These are phyloP conservation scores for Scleroderma bovista DNA, from an alignment of 768 basidiomycete species.

Conservation along the genomic window DNA sequence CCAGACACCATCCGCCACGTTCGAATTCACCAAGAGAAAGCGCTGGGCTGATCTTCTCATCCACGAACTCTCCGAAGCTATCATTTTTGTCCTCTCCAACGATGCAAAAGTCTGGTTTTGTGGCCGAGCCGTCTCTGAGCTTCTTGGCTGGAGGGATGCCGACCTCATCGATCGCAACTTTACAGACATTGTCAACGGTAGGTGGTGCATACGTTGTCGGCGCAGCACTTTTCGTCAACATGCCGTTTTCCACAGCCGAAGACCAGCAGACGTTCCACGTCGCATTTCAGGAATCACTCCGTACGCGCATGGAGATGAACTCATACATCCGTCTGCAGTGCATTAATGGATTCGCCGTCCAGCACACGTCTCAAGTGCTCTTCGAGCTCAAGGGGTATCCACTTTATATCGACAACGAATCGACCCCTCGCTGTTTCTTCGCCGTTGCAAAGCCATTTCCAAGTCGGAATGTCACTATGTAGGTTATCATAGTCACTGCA, in stretches of 20 bases:
- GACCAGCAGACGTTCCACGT: slow-evolving; percentile 45
- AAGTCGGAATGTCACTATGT: slow-evolving; percentile 66
- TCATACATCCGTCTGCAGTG: slow-evolving; percentile 57
- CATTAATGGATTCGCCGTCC: slow-evolving; percentile 29
- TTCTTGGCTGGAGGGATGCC: slow-evolving; percentile 71
- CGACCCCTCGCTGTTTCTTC: slow-evolving; percentile 59
- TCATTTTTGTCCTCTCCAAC: slow-evolving; percentile 64
- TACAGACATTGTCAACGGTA: slow-evolving; percentile 59
- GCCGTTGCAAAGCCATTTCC: slow-evolving; percentile 74
- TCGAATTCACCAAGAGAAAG: slow-evolving; percentile 84
- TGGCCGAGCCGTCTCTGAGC: slow-evolving; percentile 58
- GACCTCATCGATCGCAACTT: slow-evolving; percentile 70
- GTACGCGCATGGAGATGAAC: slow-evolving; percentile 44
- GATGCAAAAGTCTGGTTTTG: slow-evolving; percentile 63
- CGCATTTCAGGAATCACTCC: slow-evolving; percentile 53
- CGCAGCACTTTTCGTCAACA: background rate
- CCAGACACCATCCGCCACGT: slow-evolving; percentile 28
- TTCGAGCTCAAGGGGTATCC: slow-evolving; percentile 71
- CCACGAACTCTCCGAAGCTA: slow-evolving; percentile 68
- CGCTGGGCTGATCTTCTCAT: slow-evolving; percentile 80
- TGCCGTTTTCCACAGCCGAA: slow-evolving; percentile 37
- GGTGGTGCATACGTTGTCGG: slow-evolving; percentile 11
- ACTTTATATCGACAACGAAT: slow-evolving; percentile 37
- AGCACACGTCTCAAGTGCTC: slow-evolving; percentile 35
- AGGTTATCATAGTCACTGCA: slow-evolving; percentile 22